Evolutionary conservation across 352 stramenopile species (phyloP).

Genomic region (Phytophthora macrochlamydospora): DNA sequence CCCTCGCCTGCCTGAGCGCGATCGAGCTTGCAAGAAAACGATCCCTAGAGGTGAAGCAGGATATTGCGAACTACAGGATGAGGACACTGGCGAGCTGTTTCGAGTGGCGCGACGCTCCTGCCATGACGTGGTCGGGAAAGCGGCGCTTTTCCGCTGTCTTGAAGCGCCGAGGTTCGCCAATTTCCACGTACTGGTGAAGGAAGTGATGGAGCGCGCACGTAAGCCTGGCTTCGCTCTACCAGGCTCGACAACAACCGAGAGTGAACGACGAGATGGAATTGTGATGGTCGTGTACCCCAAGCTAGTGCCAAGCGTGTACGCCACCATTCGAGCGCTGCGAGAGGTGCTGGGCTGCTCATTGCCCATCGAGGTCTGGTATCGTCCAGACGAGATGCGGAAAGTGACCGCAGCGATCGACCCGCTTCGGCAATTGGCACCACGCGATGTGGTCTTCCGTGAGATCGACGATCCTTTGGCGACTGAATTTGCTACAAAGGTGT

Average conservation of each 20-base stretch:
- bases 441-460: conserved; percentile 29
- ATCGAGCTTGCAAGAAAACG: conserved; percentile 22
- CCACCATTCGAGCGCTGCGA: conserved; percentile 38
- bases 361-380: conserved; percentile 63
- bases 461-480: conserved; percentile 33
- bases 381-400: conserved; percentile 35
- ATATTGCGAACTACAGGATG: conserved; percentile 51
- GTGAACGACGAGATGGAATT: conserved; percentile 29
- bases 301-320: conserved; percentile 42
- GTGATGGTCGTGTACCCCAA: conserved; percentile 61
- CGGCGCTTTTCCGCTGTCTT: conserved; percentile 40
- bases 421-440: conserved; percentile 22
- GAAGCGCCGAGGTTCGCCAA: conserved; percentile 44
- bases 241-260: background rate
- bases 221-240: conserved; percentile 11
- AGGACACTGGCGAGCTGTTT: conserved; percentile 29
- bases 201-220: conserved; percentile 8
- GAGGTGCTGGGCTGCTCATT: conserved; percentile 36
- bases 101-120: conserved; percentile 35
- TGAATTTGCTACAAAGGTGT: conserved; percentile 53
- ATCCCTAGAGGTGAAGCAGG: conserved; percentile 32
- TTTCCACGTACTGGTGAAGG: conserved; percentile 26
- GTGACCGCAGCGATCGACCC: conserved; percentile 19
- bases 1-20: conserved; percentile 14
- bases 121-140: conserved; percentile 23